A percentile compares a stretch with the other conserved stretches of the same genome.
phyloP scores from a whole-genome alignment of 192 early-diverging fungal genomes.

The Coemansia nantahalensis region DNA sequence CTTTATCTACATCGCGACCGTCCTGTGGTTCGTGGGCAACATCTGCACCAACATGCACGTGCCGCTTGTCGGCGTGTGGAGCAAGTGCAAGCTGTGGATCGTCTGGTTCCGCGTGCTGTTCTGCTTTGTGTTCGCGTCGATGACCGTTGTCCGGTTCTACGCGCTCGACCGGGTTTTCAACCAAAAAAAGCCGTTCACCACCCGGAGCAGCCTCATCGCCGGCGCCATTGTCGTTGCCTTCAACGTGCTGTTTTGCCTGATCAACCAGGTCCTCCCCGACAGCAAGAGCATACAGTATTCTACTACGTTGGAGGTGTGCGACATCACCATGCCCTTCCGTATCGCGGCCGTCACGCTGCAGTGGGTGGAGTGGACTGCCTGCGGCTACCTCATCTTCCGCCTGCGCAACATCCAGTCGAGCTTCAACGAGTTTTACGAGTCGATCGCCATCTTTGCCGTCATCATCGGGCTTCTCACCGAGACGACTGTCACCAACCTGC shows the following conservation, averaged over 20 bases:
- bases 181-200: constrained; percentile 38
- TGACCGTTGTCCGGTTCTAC: constrained; percentile 38
- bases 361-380: constrained; percentile 37
- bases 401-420: constrained; percentile 52
- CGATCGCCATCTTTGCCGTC: constrained; percentile 28
- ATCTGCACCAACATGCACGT: constrained; percentile 29
- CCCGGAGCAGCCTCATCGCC: constrained; percentile 5
- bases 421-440: constrained; percentile 51
- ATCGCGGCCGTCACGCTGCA: constrained; percentile 22
- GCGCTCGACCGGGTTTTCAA: constrained; percentile 47
- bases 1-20: constrained; percentile 22
- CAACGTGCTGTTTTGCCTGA: constrained; percentile 11
- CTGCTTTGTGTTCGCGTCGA: constrained; percentile 25
- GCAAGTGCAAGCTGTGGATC: constrained; percentile 40
- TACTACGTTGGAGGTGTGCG: constrained; percentile 16
- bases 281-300: constrained; percentile 2
- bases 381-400: constrained; percentile 34
- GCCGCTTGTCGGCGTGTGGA: constrained; percentile 16
- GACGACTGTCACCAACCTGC: constrained; percentile 32
- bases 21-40: constrained; percentile 44
- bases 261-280: constrained; percentile 9
- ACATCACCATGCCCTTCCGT: constrained; percentile 19
- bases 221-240: constrained; percentile 4
- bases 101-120: constrained; percentile 40
- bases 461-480: constrained; percentile 29